These are phyloP conservation scores for Leptodermis oblonga DNA, from an alignment of 257 asterid species.

Conservation along the genomic window DNA sequence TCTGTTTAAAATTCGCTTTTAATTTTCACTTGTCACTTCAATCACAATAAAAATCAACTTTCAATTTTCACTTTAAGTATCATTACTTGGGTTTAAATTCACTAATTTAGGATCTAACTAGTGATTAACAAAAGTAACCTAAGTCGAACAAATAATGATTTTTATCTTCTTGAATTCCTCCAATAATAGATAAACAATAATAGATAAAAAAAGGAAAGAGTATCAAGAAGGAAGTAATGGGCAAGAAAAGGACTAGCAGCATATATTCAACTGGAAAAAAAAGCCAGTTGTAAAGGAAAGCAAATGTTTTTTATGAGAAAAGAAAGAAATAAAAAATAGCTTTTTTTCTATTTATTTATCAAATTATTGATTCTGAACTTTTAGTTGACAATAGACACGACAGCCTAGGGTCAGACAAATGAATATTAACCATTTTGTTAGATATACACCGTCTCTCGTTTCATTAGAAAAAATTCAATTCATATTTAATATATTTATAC, in stretches of 20 bases:
- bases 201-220: background rate
- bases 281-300: slow-evolving; percentile 5
- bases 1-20: no score
- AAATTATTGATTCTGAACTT: slow-evolving; percentile 19
- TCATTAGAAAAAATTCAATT: background rate
- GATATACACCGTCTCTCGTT: no score
- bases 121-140: no score
- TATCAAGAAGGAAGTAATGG: slow-evolving; percentile 15
- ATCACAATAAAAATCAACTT: no score
- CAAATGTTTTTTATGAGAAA: background rate
- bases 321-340: background rate
- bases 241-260: slow-evolving; percentile 14
- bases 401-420: slow-evolving; percentile 19
- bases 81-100: no score
- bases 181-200: background rate
- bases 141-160: background rate
- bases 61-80: no score
- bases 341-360: background rate
- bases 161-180: background rate
- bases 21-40: no score
- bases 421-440: background rate
- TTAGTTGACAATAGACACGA: slow-evolving; percentile 29
- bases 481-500: no score
- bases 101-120: no score
- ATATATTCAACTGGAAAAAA: slow-evolving; percentile 20